A percentile compares a stretch with the other conserved stretches of the same genome.
phyloP scores from a whole-genome alignment of 768 basidiomycete genomes.

The Pleurotus salmoneostramineus region DNA sequence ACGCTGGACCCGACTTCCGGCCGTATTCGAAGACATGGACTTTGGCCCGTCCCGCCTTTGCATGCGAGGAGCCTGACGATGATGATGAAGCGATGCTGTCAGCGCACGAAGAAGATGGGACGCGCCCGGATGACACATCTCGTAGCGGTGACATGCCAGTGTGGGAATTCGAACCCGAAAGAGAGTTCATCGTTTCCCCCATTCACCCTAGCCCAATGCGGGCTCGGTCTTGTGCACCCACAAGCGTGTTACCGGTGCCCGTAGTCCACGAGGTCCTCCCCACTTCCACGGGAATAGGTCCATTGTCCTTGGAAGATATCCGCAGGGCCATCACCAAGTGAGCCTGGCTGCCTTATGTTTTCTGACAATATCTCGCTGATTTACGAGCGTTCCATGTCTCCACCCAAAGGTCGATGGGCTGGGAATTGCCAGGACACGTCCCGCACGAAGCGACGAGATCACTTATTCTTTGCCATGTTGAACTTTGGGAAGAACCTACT shows the following conservation, averaged over 20 bases:
- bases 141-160: no score
- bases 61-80: conserved; percentile 2
- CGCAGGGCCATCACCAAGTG: conserved; percentile 25
- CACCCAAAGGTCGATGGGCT: conserved; percentile 30
- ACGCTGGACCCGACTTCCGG: conserved; percentile 29
- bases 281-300: neutral
- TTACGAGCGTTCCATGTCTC: no score
- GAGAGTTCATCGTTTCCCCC: no score
- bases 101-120: neutral
- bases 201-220: no score
- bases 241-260: no score
- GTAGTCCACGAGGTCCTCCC: no score
- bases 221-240: no score
- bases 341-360: no score
- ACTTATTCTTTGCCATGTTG: conserved; percentile 22
- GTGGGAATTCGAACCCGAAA: no score
- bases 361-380: no score
- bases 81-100: neutral
- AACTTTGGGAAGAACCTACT: conserved; percentile 23
- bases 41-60: neutral
- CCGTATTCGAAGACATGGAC: conserved; percentile 15
- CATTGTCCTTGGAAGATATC: conserved; percentile 18
- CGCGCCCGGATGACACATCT: no score
- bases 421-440: conserved; percentile 32
- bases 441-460: conserved; percentile 29